Base-by-base conservation (phyloP, 2,329 filamentous ascomycete species). In the Sphaerulina vaccinii region DNA sequence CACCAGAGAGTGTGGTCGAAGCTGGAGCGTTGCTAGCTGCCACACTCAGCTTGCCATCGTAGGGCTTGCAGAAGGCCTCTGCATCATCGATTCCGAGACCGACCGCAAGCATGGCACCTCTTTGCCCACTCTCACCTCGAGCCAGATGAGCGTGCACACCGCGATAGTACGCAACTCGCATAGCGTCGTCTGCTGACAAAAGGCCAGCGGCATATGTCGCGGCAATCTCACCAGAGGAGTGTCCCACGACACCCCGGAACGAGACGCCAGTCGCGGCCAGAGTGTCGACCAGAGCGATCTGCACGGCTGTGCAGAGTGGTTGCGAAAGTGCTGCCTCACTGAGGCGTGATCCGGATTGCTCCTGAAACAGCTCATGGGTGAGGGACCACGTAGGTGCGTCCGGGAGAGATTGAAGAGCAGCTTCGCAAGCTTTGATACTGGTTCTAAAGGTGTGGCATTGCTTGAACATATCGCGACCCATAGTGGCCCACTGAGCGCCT, bases 291-390 rank as follows among this genome's bases (percentile, higher is more conserved):
- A 80, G 58, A 0, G 69, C 78, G 1, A 83, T 70, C 57, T 83
- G 81, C 1, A 84, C 36, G 0, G 79, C 79, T 0, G 79, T 82
- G 44, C 75, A 81, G 1, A 81, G 61, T 1, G 80, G 77, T 55
- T 83, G 80, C 0, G 75, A 72, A 15, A 80, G 56, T 22, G 61
- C 62, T 7, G 70, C 62, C 38, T 66, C 55, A 18, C 35, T 9
- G 19, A 60, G 37, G 7, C 57, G 55, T 3, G 23, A 66, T 54
- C 63, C 49, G 2, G 3, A 78, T 57, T 0, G 68, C 76, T 5
- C 82, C 69, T 56, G 81, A 78, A 3, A 81, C 38, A 68, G 60
- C 47, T 67, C 65, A 5, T 59, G 54, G 6, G 58, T 22, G 2
- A 70, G 56, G 13, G 66, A 63, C 65, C 66, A 71, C 3, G 24